Conservation (phyloP, 495 filamentous ascomycete genomes). For the Penicillium diatomitis region DNA sequence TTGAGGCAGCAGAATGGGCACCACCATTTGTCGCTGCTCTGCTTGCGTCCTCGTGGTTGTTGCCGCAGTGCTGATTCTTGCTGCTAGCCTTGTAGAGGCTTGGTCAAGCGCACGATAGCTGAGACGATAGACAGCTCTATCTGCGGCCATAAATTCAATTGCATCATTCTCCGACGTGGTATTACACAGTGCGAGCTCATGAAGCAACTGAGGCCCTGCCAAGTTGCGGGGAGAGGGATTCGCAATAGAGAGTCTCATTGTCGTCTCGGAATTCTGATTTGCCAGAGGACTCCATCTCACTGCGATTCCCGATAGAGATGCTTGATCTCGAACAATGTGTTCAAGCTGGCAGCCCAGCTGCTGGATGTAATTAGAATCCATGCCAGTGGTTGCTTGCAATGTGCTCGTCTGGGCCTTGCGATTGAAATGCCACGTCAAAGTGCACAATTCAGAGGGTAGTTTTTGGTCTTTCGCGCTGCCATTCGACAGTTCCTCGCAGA, state of each 20-base stretch:
- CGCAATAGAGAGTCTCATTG: slow-evolving; percentile 43
- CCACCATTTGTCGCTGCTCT: slow-evolving; percentile 24
- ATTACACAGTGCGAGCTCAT: slow-evolving; percentile 45
- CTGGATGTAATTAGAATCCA: slow-evolving; percentile 13
- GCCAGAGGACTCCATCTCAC: slow-evolving; percentile 4
- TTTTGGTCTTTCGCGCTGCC: not conserved
- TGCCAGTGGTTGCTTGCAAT: slow-evolving; percentile 16
- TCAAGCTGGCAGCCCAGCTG: slow-evolving; percentile 20
- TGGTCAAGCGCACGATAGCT: slow-evolving; percentile 53
- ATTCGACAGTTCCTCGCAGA: no score
- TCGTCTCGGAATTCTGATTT: slow-evolving; percentile 8
- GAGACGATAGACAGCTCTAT: slow-evolving; percentile 33
- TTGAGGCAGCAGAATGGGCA: slow-evolving; percentile 67
- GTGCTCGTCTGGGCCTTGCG: slow-evolving; percentile 11
- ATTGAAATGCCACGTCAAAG: slow-evolving; percentile 15
- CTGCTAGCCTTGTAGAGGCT: slow-evolving; percentile 44
- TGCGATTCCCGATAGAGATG: slow-evolving; percentile 6
- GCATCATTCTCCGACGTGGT: slow-evolving; percentile 23
- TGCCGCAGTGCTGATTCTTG: slow-evolving; percentile 29
- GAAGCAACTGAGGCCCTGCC: slow-evolving; percentile 54
- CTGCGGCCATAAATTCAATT: slow-evolving; percentile 49
- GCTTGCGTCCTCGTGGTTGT: not conserved
- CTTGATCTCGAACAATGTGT: slow-evolving; percentile 14
- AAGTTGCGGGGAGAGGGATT: slow-evolving; percentile 48
- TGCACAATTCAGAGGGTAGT: not conserved